Evolutionary conservation across 2,329 filamentous ascomycete species (phyloP), one percentile per base, ranked within the genome.

Genomic region (Colletotrichum tanaceti): DNA sequence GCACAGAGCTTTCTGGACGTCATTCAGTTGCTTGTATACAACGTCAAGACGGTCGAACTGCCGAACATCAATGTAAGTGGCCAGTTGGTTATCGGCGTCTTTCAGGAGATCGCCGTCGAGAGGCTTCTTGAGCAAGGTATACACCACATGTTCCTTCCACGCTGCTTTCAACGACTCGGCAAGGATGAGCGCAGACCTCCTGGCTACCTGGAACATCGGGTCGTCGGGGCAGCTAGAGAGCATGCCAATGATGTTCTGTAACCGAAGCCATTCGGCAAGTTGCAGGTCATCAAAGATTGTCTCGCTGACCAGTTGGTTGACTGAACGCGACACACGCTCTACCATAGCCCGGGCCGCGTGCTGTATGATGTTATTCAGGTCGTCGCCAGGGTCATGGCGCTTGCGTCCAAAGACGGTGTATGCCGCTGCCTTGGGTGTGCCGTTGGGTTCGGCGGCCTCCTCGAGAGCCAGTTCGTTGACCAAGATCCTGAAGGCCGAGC

Each of bases 401-500:
- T 76, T 77, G 38, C 87, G 84, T 44, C 86, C 84, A 73, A 82
- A 86, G 52, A 79, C 67, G 39, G 79, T 78, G 47, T 75, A 77
- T 32, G 59, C 70, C 54, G 49, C 52, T 53, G 58, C 20, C 28
- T 58, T 39, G 18, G 55, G 57, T 9, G 39, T 41, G 22, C 74
- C 76, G 35, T 63, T 58, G 2, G 65, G 46, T 11, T 13, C 58
- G 20, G 67, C 64, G 9, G 81, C 77, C 28, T 80, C 75, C 47
- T 80, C 80, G 14, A 91, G 73, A 4, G 89, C 89, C 59, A 86
- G 81, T 73, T 92, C 90, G 20, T 85, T 87, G 24, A 91, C 89
- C 5, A 92, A 80, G 32, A 90, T 84, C 13, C 83, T 81, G 71
- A 90, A 91, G 0, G 89, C 81, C 22, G 78, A 74, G 39, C 81